phyloP scores from a whole-genome alignment of 495 filamentous ascomycete species.

The Pseudotulostoma volvatum region DNA sequence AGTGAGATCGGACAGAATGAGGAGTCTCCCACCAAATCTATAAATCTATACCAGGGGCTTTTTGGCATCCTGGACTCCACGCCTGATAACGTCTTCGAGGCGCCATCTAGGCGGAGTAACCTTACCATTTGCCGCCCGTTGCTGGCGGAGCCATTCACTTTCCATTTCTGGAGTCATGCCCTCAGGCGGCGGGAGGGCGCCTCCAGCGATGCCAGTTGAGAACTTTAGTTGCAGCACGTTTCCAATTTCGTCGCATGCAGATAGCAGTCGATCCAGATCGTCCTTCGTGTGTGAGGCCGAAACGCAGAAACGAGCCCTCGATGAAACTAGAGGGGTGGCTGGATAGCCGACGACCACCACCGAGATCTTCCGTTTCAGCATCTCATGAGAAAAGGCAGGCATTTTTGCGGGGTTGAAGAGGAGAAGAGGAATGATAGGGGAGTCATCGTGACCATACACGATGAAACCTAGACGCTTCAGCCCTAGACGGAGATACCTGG shows the following conservation, averaged over 20 bases:
- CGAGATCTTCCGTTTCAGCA: conserved; percentile 95
- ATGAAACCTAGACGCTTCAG: conserved; percentile 96
- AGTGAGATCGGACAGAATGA: too few relatives aligned
- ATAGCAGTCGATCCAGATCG: conserved; percentile 78
- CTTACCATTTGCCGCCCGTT: conserved; percentile 21
- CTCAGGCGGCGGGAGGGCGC: conserved; percentile 54
- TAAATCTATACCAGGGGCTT: conserved; percentile 35
- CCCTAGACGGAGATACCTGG: conserved; percentile 87
- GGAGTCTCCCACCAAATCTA: too few relatives aligned
- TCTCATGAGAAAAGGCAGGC: conserved; percentile 94
- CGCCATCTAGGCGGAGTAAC: conserved; percentile 61
- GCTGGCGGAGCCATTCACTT: conserved; percentile 36
- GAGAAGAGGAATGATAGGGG: conserved; percentile 84
- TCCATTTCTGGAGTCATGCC: conserved; percentile 54
- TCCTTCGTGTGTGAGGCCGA: conserved; percentile 96
- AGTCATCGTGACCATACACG: conserved; percentile 92
- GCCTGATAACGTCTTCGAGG: conserved; percentile 60
- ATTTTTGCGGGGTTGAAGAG: conserved; percentile 97
- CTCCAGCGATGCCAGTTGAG: conserved; percentile 83
- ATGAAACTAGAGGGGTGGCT: conserved; percentile 89
- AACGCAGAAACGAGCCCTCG: conserved; percentile 87
- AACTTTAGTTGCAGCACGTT: conserved; percentile 90
- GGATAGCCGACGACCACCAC: conserved; percentile 96
- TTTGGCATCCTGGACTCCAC: conserved; percentile 68
- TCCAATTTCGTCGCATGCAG: conserved; percentile 84